Base-by-base conservation (phyloP, 2,329 filamentous ascomycete species). In the Helotiales sp. region DNA sequence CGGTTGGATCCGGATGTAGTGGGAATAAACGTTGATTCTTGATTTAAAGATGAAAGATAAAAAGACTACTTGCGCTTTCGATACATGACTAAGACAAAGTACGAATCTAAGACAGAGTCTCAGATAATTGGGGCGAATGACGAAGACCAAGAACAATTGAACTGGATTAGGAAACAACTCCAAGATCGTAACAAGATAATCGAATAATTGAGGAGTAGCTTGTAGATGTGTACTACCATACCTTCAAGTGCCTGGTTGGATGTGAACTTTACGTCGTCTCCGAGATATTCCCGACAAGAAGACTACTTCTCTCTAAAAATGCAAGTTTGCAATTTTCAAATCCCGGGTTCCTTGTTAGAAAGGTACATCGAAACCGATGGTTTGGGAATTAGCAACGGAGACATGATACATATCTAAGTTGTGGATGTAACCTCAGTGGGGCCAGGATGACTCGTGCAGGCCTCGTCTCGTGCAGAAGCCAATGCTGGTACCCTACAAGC, bases 331-430 rank as follows among this genome's bases (percentile, higher is more conserved):
- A 34, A 11, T 37, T 37, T 57, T 50, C 47, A 50, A 57, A 24
- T 37, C 52, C 52, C 10, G 30, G 10, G 17, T 34, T 13, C 30
- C n/a, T 22, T 37, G 52, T 34, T 11, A 20, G 10, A 37, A 30
- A 4, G 24, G 52, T 40, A 40, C 40, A 34, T 57, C n/a, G 10
- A 11, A 24, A 57, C 52, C 52, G 32, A 32, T 15, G 30, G n/a
- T n/a, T 57, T 57, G 52, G 52, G 32, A 57, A 57, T 55, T 20
- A 7, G 34, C 50, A 30, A 55, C 50, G 15, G 50, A 55, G 28
- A 34, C 50, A 34, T 20, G 30, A 52, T 55, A 55, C 50, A 22
- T 22, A 32, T 58, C 13, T 20, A 34, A 59, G 15, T 13, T 30
- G 34, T 28, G 6, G 22, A 30, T 59, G 34, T 20, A 59, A 43